Evolutionary conservation across 176 grass and related monocot species (phyloP).

Genomic region (Chrysopogon serrulatus): DNA sequence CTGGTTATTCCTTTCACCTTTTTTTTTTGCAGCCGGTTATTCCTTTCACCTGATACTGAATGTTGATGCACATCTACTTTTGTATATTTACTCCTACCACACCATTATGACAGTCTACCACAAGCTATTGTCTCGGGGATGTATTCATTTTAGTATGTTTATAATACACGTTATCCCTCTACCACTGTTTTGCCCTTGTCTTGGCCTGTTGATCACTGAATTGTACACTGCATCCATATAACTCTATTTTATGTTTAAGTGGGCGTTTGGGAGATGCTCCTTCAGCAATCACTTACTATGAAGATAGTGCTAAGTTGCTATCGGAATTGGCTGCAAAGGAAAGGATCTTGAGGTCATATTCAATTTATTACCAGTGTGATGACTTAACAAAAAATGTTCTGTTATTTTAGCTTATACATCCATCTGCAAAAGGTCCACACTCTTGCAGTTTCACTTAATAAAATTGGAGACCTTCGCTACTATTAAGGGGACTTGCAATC

Average conservation of each 20-base stretch:
- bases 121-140: not conserved
- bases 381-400: not conserved
- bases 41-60: too few relatives aligned
- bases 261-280: constrained; percentile 67
- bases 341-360: constrained; percentile 76
- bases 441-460: constrained; percentile 86
- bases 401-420: constrained; percentile 19
- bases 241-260: constrained; percentile 35
- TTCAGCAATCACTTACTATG: constrained; percentile 70
- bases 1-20: not conserved
- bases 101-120: not conserved
- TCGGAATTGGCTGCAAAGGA: constrained; percentile 62
- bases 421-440: constrained; percentile 72
- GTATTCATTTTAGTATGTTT: not conserved
- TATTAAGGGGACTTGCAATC: constrained; percentile 79
- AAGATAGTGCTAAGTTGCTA: constrained; percentile 88
- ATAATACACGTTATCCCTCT: not conserved
- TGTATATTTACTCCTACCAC: not conserved
- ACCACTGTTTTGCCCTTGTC: not conserved
- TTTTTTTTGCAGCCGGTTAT: too few relatives aligned
- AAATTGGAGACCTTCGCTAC: constrained; percentile 84
- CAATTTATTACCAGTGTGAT: not conserved
- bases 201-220: constrained; percentile 1
- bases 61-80: not conserved
- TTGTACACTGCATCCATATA: not conserved